A percentile compares a stretch with the other conserved stretches of the same genome.
Conservation (phyloP, 2,329 filamentous ascomycete genomes). For the Coleophoma cylindrospora region DNA sequence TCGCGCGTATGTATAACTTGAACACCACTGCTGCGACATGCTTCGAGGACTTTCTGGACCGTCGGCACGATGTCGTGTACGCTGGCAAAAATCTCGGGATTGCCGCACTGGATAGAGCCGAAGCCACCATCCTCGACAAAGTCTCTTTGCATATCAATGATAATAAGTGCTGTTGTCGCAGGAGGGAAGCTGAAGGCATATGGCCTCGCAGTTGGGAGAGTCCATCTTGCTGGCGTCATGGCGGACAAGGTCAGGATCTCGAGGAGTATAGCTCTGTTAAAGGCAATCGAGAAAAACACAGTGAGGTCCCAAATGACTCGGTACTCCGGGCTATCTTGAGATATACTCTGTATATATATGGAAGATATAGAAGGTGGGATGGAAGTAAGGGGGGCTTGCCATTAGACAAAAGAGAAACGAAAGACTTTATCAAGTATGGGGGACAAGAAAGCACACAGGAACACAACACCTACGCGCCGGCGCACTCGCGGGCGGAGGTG, state of each 20-base stretch:
- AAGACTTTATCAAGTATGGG: no score
- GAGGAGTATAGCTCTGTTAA: no score
- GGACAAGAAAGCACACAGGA: no score
- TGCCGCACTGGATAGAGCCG: conserved; percentile 43
- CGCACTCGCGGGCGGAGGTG: no score
- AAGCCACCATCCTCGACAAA: conserved; percentile 44
- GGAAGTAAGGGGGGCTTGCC: no score
- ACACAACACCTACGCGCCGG: no score
- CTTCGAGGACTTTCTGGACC: conserved; percentile 34
- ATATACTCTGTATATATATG: no score
- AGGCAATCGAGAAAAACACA: no score
- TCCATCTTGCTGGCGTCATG: conserved; percentile 15
- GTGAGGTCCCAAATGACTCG: no score
- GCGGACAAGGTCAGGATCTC: not conserved
- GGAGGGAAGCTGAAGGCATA: conserved; percentile 42
- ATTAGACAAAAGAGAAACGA: no score
- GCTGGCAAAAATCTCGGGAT: conserved; percentile 32
- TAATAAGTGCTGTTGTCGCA: conserved; percentile 42
- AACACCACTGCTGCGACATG: conserved; percentile 33
- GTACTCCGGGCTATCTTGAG: no score
- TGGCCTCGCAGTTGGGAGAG: conserved; percentile 29
- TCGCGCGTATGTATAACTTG: conserved; percentile 46
- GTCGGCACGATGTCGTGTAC: conserved; percentile 40
- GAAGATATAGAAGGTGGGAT: no score
- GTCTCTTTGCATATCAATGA: conserved; percentile 52